These are phyloP conservation scores for Urtica urens DNA, from an alignment of 306 rosid genomes.

Conservation along the genomic window DNA sequence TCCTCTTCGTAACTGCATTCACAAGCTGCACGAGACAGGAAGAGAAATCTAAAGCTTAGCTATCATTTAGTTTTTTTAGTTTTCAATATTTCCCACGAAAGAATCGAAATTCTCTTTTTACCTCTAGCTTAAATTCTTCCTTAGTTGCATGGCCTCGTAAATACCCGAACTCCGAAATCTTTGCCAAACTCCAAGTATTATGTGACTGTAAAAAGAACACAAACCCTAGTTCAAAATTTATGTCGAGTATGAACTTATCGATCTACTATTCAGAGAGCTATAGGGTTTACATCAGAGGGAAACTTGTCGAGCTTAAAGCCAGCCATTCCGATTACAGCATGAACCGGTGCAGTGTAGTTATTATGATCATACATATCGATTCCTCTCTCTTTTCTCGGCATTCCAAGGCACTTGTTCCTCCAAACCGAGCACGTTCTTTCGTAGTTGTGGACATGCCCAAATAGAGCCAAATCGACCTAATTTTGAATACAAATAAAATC, in stretches of 20 bases:
- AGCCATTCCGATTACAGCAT: slow-evolving; percentile 77
- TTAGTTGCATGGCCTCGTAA: slow-evolving; percentile 51
- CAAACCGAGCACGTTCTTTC: slow-evolving; percentile 71
- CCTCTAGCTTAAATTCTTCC: slow-evolving; percentile 48
- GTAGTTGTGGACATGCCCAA: slow-evolving; percentile 81
- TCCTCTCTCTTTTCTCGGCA: slow-evolving; percentile 51
- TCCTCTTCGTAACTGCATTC: slow-evolving; percentile 28
- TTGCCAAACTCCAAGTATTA: slow-evolving; percentile 51
- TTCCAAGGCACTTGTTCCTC: slow-evolving; percentile 31
- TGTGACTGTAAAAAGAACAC: slow-evolving; percentile 13
- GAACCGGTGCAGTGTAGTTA: slow-evolving; percentile 75
- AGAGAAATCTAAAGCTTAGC: not conserved
- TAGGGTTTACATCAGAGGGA: slow-evolving; percentile 28
- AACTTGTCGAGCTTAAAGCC: slow-evolving; percentile 63
- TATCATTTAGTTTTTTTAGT: not conserved
- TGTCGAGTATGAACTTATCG: no score
- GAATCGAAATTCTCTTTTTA: slow-evolving; percentile 1
- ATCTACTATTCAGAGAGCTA: no score
- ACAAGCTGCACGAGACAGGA: slow-evolving; percentile 38
- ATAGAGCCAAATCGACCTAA: slow-evolving; percentile 71
- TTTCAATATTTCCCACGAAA: not conserved
- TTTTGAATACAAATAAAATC: no score
- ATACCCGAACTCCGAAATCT: slow-evolving; percentile 53
- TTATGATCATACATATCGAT: slow-evolving; percentile 51
- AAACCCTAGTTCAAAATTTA: not conserved